These are phyloP conservation scores for Tremella mesenterica DNA, from an alignment of 768 basidiomycete species.

Conservation along the genomic window DNA sequence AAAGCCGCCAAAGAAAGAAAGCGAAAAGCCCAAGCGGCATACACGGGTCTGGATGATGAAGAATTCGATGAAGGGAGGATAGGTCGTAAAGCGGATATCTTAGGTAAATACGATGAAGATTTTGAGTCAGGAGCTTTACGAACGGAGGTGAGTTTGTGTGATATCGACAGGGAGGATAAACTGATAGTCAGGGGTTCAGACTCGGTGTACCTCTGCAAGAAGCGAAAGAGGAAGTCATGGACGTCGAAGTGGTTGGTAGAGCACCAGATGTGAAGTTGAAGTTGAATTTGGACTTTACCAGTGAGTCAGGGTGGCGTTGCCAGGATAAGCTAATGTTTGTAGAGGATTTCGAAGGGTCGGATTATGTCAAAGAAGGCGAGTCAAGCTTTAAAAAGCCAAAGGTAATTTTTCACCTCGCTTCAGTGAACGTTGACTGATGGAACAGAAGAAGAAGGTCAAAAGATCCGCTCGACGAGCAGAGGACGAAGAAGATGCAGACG, in stretches of 20 bases:
- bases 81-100: conserved; percentile 70
- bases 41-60: conserved; percentile 93
- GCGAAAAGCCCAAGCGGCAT: conserved; percentile 78
- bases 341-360: conserved; percentile 80
- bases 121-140: conserved; percentile 58
- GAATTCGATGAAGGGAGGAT: conserved; percentile 60
- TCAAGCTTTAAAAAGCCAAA: conserved; percentile 92
- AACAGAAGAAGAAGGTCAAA: conserved; percentile 87
- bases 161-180: neutral
- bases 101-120: conserved; percentile 90
- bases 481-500: conserved; percentile 50
- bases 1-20: conserved; percentile 54
- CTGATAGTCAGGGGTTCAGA: conserved; percentile 75
- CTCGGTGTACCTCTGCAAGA: conserved; percentile 53
- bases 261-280: conserved; percentile 51
- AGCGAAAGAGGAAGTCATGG: conserved; percentile 48
- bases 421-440: no score
- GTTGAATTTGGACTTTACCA: conserved; percentile 78
- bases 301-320: conserved; percentile 48
- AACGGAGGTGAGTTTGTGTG: conserved; percentile 5
- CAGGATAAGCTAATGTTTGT: conserved; percentile 1
- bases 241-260: conserved; percentile 58
- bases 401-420: no score
- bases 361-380: conserved; percentile 86
- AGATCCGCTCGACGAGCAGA: conserved; percentile 61